Percentiles rank a stretch among this genome's conserved stretches.
Conservation (phyloP, 345 rosid species). For the Dipteronia dyeriana region DNA sequence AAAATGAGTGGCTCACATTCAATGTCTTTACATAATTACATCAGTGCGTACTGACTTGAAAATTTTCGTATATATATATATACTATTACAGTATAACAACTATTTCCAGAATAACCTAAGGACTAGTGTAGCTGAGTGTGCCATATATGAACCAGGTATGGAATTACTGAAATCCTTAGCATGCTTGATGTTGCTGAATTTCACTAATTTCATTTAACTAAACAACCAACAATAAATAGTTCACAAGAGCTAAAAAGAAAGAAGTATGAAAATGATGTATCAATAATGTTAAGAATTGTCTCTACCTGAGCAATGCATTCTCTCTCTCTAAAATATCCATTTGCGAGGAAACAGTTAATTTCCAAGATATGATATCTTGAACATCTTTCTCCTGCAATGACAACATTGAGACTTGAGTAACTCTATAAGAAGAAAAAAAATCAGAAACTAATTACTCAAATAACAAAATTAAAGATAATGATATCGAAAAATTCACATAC, state of each 20-base stretch:
- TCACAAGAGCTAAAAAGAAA: not conserved
- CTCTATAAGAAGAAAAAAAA: not conserved
- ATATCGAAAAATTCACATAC: slow-evolving; percentile 27
- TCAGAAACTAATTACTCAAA: not conserved
- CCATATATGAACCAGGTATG: not conserved
- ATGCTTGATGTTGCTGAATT: not conserved
- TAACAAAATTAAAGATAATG: not conserved
- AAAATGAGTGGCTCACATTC: no score
- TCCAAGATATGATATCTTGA: slow-evolving; percentile 45
- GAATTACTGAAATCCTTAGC: not conserved
- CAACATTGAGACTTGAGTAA: not conserved
- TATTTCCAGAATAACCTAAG: no score
- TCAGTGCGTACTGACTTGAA: no score
- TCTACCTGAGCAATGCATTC: slow-evolving; percentile 44
- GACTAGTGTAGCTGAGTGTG: not conserved
- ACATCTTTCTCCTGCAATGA: slow-evolving; percentile 47
- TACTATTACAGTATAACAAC: not conserved
- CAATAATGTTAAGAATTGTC: not conserved
- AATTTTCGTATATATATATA: no score
- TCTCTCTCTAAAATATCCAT: slow-evolving; percentile 38
- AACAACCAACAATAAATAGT: not conserved
- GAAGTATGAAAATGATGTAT: not conserved
- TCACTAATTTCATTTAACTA: not conserved
- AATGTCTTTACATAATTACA: no score
- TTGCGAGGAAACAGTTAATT: slow-evolving; percentile 36